These are phyloP conservation scores for Blastocystis sp. DNA, from an alignment of 352 stramenopile genomes.

Conservation along the genomic window DNA sequence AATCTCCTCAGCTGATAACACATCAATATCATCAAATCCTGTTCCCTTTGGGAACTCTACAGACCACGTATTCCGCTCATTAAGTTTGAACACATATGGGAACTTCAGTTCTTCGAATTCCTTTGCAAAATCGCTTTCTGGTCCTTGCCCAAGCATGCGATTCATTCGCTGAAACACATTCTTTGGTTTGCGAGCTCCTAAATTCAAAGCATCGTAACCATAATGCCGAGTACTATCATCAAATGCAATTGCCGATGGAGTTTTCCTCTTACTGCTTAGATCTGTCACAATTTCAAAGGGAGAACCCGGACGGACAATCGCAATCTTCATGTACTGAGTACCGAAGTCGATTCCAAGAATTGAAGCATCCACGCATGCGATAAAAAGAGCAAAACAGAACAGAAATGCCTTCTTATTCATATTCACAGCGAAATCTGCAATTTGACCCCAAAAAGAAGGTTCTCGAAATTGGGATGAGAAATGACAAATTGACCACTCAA, in stretches of 20 bases:
- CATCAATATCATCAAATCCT: constrained; percentile 63
- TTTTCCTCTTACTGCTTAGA: constrained; percentile 95
- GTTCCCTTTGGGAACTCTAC: constrained; percentile 63
- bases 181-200: constrained; percentile 86
- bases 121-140: constrained; percentile 75
- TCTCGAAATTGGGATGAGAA: constrained; percentile 61
- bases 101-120: constrained; percentile 78
- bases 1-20: constrained; percentile 66
- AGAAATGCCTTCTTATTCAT: constrained; percentile 22
- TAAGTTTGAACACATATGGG: constrained; percentile 73
- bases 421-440: background rate
- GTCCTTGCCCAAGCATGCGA: constrained; percentile 82
- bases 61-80: constrained; percentile 58
- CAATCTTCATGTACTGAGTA: constrained; percentile 87
- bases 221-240: constrained; percentile 86
- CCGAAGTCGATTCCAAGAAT: constrained; percentile 85
- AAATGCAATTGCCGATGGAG: constrained; percentile 86
- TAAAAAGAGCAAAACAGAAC: constrained; percentile 12
- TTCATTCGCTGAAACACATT: constrained; percentile 74
- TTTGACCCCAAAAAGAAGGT: constrained; percentile 21
- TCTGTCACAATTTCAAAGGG: constrained; percentile 92
- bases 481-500: background rate
- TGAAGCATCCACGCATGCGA: constrained; percentile 59
- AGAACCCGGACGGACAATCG: constrained; percentile 84
- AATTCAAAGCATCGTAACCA: constrained; percentile 85